Evolutionary conservation across 116 monocot genomes (phyloP).

Genomic region (Iris pallida): DNA sequence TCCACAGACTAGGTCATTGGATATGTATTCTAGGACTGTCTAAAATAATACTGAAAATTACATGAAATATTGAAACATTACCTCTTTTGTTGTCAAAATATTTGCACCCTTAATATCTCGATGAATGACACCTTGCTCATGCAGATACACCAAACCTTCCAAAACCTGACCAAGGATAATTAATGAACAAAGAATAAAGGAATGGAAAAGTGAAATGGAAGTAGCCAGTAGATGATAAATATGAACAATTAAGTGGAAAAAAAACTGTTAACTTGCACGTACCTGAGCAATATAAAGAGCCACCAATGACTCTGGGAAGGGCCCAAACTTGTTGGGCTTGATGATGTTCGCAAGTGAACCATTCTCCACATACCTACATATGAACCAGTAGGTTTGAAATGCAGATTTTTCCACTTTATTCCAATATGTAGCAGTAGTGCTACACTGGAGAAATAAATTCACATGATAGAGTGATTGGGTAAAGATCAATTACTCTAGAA

Average conservation of each 20-base stretch:
- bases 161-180: constrained; percentile 50
- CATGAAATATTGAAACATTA: not conserved
- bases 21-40: not conserved
- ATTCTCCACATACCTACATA: constrained; percentile 91
- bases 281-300: constrained; percentile 94
- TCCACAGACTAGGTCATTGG: not conserved
- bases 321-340: constrained; percentile 95
- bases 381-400: not conserved
- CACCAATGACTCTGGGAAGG: constrained; percentile 90
- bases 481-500: constrained; percentile 68
- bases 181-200: not conserved
- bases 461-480: not conserved
- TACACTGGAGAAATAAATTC: not conserved
- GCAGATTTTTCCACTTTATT: not conserved
- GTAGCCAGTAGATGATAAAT: not conserved
- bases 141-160: constrained; percentile 87
- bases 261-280: not conserved
- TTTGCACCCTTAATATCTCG: constrained; percentile 99
- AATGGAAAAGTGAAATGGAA: not conserved
- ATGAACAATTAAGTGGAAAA: not conserved
- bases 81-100: constrained; percentile 74
- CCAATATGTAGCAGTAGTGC: not conserved
- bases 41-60: not conserved
- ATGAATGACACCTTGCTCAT: constrained; percentile 93
- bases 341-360: constrained; percentile 94